Evolutionary conservation across 306 rosid genomes (phyloP).

Genomic region (Alnus rubra): DNA sequence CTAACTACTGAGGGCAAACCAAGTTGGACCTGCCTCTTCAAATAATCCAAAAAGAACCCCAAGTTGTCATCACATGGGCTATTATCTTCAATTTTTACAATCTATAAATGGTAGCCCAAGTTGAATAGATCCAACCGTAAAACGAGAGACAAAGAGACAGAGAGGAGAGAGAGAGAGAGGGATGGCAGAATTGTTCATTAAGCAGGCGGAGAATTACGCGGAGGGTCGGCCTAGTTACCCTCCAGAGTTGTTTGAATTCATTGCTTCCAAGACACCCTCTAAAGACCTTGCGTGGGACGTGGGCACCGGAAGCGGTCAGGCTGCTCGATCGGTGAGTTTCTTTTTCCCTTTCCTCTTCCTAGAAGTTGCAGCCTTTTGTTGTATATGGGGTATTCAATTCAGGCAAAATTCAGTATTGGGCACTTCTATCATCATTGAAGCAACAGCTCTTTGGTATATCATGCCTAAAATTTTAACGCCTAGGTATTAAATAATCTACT

Average conservation of each 20-base stretch:
- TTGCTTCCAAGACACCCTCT: slow-evolving; percentile 63
- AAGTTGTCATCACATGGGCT: neutral
- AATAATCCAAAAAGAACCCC: too few relatives aligned
- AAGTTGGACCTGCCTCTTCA: too few relatives aligned
- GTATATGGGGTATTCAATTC: neutral
- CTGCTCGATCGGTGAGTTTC: slow-evolving; percentile 56
- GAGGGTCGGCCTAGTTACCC: slow-evolving; percentile 67
- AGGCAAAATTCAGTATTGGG: neutral
- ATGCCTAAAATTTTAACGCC: neutral
- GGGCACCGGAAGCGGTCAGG: slow-evolving; percentile 91
- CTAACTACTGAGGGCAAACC: too few relatives aligned
- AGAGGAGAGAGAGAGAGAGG: neutral
- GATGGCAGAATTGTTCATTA: slow-evolving; percentile 48
- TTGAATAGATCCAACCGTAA: neutral
- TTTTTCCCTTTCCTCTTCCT: neutral
- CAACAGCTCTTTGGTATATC: neutral
- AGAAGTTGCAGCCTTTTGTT: neutral
- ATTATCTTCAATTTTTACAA: neutral
- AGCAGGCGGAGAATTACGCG: slow-evolving; percentile 64
- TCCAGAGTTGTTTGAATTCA: slow-evolving; percentile 49
- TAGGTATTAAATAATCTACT: too few relatives aligned
- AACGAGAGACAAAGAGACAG: neutral
- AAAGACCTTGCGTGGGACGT: slow-evolving; percentile 80
- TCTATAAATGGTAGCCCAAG: neutral
- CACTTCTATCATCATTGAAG: neutral